These are phyloP conservation scores for Lepidium campestre DNA, from an alignment of 441 rosid genomes.

Conservation along the genomic window DNA sequence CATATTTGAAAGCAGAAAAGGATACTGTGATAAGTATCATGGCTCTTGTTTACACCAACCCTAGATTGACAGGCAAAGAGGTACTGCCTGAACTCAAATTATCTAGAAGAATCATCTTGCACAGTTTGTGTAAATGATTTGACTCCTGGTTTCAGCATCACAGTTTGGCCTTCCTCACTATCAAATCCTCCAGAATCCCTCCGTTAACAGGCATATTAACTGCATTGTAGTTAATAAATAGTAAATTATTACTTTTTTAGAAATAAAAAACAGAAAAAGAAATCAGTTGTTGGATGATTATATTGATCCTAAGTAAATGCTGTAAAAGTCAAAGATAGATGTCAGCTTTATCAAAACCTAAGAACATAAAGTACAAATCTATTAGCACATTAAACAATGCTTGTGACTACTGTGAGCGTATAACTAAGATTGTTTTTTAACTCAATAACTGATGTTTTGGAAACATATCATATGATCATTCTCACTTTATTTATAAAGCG, in stretches of 20 bases:
- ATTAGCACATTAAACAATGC: too few relatives aligned
- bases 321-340: neutral
- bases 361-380: neutral
- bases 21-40: slow-evolving; percentile 3
- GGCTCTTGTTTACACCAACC: slow-evolving; percentile 44
- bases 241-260: slow-evolving; percentile 9
- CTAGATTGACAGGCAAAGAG: slow-evolving; percentile 92
- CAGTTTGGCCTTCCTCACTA: slow-evolving; percentile 89
- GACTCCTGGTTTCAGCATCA: slow-evolving; percentile 68
- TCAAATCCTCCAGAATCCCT: slow-evolving; percentile 94
- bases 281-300: slow-evolving; percentile 9
- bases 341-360: slow-evolving; percentile 1
- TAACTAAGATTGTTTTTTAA: too few relatives aligned
- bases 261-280: neutral
- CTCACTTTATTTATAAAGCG: too few relatives aligned
- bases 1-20: slow-evolving; percentile 13
- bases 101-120: slow-evolving; percentile 94
- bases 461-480: too few relatives aligned
- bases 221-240: slow-evolving; percentile 35
- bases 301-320: slow-evolving; percentile 6
- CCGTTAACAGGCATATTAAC: slow-evolving; percentile 69
- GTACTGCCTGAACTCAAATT: slow-evolving; percentile 94
- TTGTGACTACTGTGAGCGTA: too few relatives aligned
- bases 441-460: too few relatives aligned
- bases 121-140: slow-evolving; percentile 76